Evolutionary conservation across 345 rosid species (phyloP), one percentile per base, ranked within the genome.

Genomic region (Salix brachista): DNA sequence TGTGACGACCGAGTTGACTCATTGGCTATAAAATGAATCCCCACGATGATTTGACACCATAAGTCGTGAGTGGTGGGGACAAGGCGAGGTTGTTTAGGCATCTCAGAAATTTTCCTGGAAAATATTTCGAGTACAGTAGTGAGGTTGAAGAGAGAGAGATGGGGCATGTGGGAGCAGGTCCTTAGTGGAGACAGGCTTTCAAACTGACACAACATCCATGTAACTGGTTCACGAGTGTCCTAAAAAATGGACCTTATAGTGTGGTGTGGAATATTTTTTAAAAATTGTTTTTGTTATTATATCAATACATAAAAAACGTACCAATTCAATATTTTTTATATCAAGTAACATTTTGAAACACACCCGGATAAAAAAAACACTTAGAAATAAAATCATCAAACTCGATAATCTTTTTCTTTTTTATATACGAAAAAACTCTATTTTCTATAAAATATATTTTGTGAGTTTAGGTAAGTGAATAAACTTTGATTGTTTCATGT

Each of bases 11-110:
- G 54, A 48, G 71, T 72, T 64, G 62, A 78, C 16, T 78, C 80
- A 54, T 30, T 69, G 25, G 48, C 54, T 58, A 52, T 71, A 64
- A 71, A 65, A 64, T 64, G 70, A 76, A 69, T 79, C 54, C 64
- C 19, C 23, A 50, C 30, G 58, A 65, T 68, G 84, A 83, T 80
- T 71, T 78, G 86, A 80, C 83, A 76, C 84, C 82, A 78, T 75
- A 34, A 23, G 44, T 19, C 52, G 21, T 16, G 54, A 8, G 66
- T 71, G 75, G 81, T 71, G 79, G 81, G 86, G 75, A 60, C 75
- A n/a, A 67, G 34, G 67, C 77, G 46, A 48, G 62, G 69, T 39
- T 18, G 69, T 9, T 25, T 26, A 32, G 69, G 50, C 72, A 34
- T 75, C 67, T 74, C 67, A 30, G 34, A 65, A 73, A 37, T 66